Evolutionary conservation across 1,284 basidiomycete species (phyloP).

Genomic region (Trichosporon asahii): DNA sequence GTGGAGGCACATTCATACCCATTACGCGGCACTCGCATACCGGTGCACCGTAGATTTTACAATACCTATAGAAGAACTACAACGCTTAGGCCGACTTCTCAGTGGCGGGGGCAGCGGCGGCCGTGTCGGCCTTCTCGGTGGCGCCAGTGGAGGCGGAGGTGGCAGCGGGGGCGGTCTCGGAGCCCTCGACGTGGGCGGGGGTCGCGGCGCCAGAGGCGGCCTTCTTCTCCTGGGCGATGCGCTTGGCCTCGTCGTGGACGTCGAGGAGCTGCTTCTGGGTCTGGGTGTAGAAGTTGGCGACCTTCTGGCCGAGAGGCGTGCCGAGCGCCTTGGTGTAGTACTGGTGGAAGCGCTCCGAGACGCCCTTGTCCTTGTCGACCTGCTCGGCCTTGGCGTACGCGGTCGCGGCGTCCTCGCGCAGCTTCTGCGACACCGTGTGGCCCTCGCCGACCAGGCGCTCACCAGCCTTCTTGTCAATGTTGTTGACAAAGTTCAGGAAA

Average conservation of each 20-base stretch:
- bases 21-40: background rate
- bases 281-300: constrained; percentile 61
- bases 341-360: constrained; percentile 64
- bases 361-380: constrained; percentile 76
- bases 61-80: constrained; percentile 7
- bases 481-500: constrained; percentile 73
- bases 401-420: constrained; percentile 58
- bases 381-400: constrained; percentile 65
- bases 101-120: background rate
- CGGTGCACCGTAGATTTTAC: background rate
- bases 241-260: constrained; percentile 56
- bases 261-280: constrained; percentile 66
- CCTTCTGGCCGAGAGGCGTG: constrained; percentile 71
- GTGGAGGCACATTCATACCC: background rate
- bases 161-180: background rate
- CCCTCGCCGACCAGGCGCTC: constrained; percentile 55
- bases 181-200: constrained; percentile 14
- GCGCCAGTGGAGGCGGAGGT: background rate
- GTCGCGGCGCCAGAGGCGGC: background rate
- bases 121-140: constrained; percentile 11
- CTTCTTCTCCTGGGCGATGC: constrained; percentile 51
- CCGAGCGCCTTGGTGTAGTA: constrained; percentile 74
- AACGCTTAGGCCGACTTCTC: background rate
- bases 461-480: constrained; percentile 67
- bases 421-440: constrained; percentile 66